Evolutionary conservation across 495 filamentous ascomycete genomes (phyloP).

Genomic region (Articulospora tetracladia): DNA sequence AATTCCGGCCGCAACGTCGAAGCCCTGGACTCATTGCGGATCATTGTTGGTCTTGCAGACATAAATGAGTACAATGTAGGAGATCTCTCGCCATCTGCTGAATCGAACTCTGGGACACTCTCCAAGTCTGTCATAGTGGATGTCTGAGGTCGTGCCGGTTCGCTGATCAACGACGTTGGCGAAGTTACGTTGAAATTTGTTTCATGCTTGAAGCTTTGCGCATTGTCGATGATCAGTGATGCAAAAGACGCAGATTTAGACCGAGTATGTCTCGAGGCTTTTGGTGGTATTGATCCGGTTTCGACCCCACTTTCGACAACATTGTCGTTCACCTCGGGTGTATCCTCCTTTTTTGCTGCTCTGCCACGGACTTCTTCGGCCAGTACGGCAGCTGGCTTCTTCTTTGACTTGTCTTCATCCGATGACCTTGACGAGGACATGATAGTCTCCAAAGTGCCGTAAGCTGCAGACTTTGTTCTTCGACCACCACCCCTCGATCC

Average conservation of each 20-base stretch:
- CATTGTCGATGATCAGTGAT: conserved; percentile 41
- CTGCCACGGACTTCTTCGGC: conserved; percentile 45
- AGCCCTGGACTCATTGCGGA: conserved; percentile 20
- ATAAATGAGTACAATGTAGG: conserved; percentile 14
- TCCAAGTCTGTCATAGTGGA: conserved; percentile 25
- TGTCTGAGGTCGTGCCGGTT: conserved; percentile 44
- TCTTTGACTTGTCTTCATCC: conserved; percentile 49
- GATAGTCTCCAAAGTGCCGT: conserved; percentile 52
- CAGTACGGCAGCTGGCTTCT: conserved; percentile 42
- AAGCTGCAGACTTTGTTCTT: conserved; percentile 40
- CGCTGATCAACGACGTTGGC: conserved; percentile 35
- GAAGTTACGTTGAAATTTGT: conserved; percentile 22
- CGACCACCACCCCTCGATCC: conserved; percentile 26
- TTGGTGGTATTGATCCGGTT: conserved; percentile 1
- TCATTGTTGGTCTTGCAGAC: conserved; percentile 14
- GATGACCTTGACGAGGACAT: conserved; percentile 53
- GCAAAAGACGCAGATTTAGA: conserved; percentile 44
- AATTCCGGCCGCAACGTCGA: conserved; percentile 16
- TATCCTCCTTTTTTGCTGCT: conserved; percentile 27
- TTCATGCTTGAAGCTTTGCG: conserved; percentile 14
- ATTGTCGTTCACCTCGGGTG: conserved; percentile 10
- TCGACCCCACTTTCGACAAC: conserved; percentile 14
- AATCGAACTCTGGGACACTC: conserved; percentile 6
- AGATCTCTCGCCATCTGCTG: conserved; percentile 5
- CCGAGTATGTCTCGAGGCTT: conserved; percentile 26